These are phyloP conservation scores for Yamadazyma nakazawae DNA, from an alignment of 805 yeast genomes.

Conservation along the genomic window DNA sequence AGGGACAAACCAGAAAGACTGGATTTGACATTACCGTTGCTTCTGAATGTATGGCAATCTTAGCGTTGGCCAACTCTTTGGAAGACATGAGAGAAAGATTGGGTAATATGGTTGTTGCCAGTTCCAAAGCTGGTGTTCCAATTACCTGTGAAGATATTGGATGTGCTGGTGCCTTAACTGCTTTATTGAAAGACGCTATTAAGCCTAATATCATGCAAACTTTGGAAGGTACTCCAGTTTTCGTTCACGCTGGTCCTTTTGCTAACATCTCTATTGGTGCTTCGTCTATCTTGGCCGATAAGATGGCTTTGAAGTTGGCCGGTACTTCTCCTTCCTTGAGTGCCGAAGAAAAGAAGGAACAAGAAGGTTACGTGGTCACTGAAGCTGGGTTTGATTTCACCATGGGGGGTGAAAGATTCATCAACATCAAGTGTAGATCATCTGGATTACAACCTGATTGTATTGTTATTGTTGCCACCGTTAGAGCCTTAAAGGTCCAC, in stretches of 20 bases:
- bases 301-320: conserved; percentile 74
- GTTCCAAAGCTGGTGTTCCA: conserved; percentile 66
- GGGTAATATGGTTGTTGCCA: conserved; percentile 72
- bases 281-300: conserved; percentile 77
- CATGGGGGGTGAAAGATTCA: conserved; percentile 88
- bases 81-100: conserved; percentile 71
- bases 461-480: conserved; percentile 79
- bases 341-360: conserved; percentile 42
- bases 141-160: conserved; percentile 82
- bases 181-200: conserved; percentile 74
- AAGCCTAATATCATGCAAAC: conserved; percentile 88
- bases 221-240: conserved; percentile 82
- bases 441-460: conserved; percentile 78
- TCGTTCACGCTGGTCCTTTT: conserved; percentile 86
- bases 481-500: conserved; percentile 79
- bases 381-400: conserved; percentile 91
- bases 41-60: conserved; percentile 81
- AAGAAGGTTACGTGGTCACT: conserved; percentile 75
- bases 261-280: conserved; percentile 89
- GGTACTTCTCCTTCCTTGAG: conserved; percentile 55
- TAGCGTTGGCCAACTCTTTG: conserved; percentile 69
- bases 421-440: conserved; percentile 77
- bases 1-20: conserved; percentile 55
- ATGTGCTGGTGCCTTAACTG: conserved; percentile 83
- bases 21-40: conserved; percentile 87